Percentiles rank a stretch among this genome's conserved stretches.
phyloP scores from a whole-genome alignment of 108 stramenopile genomes.

The Cyclotella kingstonii region DNA sequence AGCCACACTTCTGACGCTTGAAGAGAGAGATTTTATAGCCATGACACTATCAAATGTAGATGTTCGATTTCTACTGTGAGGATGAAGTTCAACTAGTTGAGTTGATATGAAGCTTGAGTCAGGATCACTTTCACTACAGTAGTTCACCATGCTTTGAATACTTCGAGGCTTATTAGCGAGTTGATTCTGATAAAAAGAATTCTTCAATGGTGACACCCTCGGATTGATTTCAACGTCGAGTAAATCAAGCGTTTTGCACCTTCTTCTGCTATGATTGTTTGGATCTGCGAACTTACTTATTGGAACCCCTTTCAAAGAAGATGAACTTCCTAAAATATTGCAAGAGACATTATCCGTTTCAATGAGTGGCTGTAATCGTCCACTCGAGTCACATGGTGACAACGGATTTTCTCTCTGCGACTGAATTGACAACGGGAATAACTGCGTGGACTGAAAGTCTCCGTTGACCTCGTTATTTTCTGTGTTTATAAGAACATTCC shows the following conservation, averaged over 20 bases:
- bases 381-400: no score
- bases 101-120: neutral
- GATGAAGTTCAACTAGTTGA: neutral
- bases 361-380: no score
- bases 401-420: no score
- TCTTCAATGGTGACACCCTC: neutral
- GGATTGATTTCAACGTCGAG: neutral
- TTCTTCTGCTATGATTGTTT: neutral
- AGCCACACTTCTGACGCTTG: neutral
- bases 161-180: neutral
- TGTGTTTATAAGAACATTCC: no score
- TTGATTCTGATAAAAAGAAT: neutral
- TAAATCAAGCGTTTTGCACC: neutral
- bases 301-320: no score
- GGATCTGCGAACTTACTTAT: neutral
- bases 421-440: no score
- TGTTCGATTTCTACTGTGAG: conserved; percentile 5
- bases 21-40: conserved; percentile 21
- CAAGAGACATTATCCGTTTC: no score
- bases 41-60: conserved; percentile 23
- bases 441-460: no score
- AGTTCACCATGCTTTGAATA: neutral
- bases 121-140: neutral
- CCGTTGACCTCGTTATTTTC: no score
- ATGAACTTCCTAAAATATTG: no score